Evolutionary conservation across 2,329 filamentous ascomycete genomes (phyloP).

Genomic region (Apiospora arundinis): DNA sequence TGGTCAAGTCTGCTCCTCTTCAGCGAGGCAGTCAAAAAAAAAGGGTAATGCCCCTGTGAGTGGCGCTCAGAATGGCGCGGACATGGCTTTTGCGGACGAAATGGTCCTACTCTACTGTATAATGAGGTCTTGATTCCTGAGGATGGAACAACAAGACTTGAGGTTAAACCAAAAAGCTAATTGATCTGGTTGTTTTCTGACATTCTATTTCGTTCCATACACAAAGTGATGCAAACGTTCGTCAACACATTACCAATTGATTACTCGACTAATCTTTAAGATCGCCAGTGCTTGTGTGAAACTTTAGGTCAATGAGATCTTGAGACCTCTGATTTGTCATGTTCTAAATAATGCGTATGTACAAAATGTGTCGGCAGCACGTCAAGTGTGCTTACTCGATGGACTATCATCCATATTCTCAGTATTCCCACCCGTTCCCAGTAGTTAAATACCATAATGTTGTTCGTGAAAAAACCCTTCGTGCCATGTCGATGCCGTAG

Average conservation of each 20-base stretch:
- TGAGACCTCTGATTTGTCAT: background rate
- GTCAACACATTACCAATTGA: background rate
- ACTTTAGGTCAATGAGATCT: background rate
- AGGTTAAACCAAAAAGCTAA: constrained; percentile 9
- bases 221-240: background rate
- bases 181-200: background rate
- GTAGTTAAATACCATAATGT: constrained; percentile 17
- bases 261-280: background rate
- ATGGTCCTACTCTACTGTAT: background rate
- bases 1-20: background rate
- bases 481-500: constrained; percentile 3
- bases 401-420: background rate
- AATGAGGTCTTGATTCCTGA: constrained; percentile 6
- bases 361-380: background rate
- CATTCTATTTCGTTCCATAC: background rate
- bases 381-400: background rate
- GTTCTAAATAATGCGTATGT: background rate
- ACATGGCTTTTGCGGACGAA: background rate
- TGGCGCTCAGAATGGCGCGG: background rate
- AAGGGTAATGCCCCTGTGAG: background rate
- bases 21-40: background rate
- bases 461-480: background rate
- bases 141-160: background rate
- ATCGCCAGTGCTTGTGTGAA: background rate
- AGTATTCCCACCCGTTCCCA: background rate